These are phyloP conservation scores for Lyophyllum atratum DNA, from an alignment of 768 basidiomycete species.

Conservation along the genomic window DNA sequence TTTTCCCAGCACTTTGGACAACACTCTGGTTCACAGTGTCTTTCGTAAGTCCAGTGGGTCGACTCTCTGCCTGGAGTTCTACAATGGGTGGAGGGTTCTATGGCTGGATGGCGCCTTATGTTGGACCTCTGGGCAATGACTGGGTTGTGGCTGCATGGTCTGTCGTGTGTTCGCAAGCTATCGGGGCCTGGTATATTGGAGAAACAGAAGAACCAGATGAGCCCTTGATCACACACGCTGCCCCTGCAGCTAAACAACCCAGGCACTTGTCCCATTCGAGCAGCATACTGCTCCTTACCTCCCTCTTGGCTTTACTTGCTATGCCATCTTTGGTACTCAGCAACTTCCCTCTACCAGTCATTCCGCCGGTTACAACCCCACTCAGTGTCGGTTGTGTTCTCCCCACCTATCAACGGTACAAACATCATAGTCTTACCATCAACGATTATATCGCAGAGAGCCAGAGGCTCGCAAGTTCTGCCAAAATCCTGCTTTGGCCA, in stretches of 20 bases:
- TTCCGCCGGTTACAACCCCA: constrained; percentile 47
- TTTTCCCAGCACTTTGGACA: constrained; percentile 76
- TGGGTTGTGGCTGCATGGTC: constrained; percentile 82
- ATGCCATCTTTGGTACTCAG: constrained; percentile 56
- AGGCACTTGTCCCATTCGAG: constrained; percentile 16
- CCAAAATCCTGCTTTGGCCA: constrained; percentile 75
- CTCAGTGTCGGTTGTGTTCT: constrained; percentile 69
- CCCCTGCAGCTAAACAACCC: constrained; percentile 15
- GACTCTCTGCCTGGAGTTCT: constrained; percentile 73
- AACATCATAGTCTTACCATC: constrained; percentile 44
- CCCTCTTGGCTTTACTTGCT: constrained; percentile 45
- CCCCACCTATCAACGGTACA: constrained; percentile 46
- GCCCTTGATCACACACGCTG: constrained; percentile 12
- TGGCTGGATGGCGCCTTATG: constrained; percentile 57
- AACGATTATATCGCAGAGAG: constrained; percentile 67
- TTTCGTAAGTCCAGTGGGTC: constrained; percentile 64
- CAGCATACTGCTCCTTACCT: constrained; percentile 36
- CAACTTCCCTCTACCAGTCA: constrained; percentile 40
- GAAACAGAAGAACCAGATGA: constrained; percentile 23
- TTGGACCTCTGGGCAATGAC: constrained; percentile 65
- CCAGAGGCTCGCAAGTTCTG: constrained; percentile 37
- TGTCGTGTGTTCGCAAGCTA: constrained; percentile 55
- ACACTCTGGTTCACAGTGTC: constrained; percentile 58
- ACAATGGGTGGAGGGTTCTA: constrained; percentile 55
- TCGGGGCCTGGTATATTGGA: constrained; percentile 62